Evolutionary conservation across 495 filamentous ascomycete genomes (phyloP).

Genomic region (Aspergillus cristatus): DNA sequence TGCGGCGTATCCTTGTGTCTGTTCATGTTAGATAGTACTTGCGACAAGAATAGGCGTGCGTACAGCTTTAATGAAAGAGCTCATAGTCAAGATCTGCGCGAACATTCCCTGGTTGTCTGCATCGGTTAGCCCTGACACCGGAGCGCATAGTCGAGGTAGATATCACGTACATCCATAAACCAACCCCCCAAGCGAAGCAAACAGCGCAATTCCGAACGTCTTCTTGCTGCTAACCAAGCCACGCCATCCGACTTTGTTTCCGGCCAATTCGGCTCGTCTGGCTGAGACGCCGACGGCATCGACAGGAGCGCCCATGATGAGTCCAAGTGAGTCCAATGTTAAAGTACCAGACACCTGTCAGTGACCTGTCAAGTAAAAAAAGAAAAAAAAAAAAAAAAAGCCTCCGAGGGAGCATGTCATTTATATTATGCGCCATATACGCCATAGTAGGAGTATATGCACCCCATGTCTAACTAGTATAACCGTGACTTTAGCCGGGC

Average conservation of each 20-base stretch:
- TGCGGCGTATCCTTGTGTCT: conserved; percentile 27
- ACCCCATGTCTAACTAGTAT: no score
- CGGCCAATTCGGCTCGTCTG: conserved; percentile 29
- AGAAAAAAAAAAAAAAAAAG: no score
- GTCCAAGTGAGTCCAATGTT: no score
- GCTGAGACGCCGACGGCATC: conserved; percentile 16
- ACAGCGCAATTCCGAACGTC: conserved; percentile 23
- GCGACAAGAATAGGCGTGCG: neutral
- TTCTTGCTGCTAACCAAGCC: conserved; percentile 26
- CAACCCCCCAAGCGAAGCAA: conserved; percentile 28
- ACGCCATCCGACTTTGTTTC: conserved; percentile 14
- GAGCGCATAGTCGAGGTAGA: no score
- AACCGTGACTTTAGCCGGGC: no score
- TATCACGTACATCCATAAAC: conserved; percentile 32
- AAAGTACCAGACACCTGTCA: no score
- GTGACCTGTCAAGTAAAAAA: no score
- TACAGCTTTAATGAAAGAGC: conserved; percentile 20
- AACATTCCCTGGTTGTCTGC: conserved; percentile 34
- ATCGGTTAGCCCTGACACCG: no score
- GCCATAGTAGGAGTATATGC: no score
- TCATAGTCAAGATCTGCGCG: conserved; percentile 27
- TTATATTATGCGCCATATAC: no score
- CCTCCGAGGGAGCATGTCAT: no score
- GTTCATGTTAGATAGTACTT: neutral
- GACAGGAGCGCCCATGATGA: neutral